Evolutionary conservation across 257 asterid species (phyloP), one percentile per base, ranked within the genome.

Genomic region (Nicotiana attenuata): DNA sequence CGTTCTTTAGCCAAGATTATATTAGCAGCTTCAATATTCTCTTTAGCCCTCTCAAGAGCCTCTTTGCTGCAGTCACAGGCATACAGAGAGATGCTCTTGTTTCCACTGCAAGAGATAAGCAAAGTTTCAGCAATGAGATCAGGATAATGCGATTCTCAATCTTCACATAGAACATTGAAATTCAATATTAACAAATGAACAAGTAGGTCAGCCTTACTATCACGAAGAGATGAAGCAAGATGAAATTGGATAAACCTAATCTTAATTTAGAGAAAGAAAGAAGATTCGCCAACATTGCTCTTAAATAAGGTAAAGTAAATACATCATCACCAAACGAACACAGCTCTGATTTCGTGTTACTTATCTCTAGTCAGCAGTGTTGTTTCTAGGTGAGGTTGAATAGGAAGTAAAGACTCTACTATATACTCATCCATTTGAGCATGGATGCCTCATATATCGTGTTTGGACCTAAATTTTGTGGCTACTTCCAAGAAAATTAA

Each of bases 41-140:
- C 95, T 84, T 91, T 91, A 29, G 97, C 88, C 85, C 96, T 91
- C 80, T 91, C 90, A 82, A 96, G 93, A 81, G 99, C 98, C 86
- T 92, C 97, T 80, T 81, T 84, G 83, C 99, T 91, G 86, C 97
- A 91, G 84, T 96, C 99, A 82, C 98, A 91, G 41, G 96, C 99
- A 82, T 91, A 96, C 76, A 96, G 61, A 73, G 81, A 77, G 79
- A 89, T 86, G 87, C 84, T 85, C 82, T 89, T 92, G 41, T 87
- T 90, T 78, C 89, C 94, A 84, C 98, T 93, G 87, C 85, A 82
- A 41, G 8, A 85, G 79, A 77, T 63, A 38, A 71, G 80, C 56
- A 68, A 69, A 80, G 67, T 76, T 59, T 85, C 65, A 85, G 50
- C 16, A 47, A 24, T 47, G 79, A 73, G 16, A 50, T 73, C 20